Base-by-base conservation (phyloP, 257 asterid species). In the Cinchona pubescens region DNA sequence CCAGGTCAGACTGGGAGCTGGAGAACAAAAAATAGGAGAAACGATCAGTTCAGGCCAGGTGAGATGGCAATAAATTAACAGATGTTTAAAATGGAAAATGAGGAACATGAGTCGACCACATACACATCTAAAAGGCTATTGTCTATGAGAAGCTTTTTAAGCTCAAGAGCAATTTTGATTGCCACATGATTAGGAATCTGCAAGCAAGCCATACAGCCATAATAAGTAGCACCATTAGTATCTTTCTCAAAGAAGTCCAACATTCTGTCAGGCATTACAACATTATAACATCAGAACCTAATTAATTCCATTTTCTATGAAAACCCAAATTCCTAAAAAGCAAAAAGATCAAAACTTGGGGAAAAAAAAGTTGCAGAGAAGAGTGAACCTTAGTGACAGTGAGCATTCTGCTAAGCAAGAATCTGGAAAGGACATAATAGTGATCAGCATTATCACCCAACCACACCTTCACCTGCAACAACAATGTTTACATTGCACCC, bases 151-250 rank as follows among this genome's bases (percentile, higher is more conserved):
- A 95, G 93, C 90, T 95, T 95, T 73, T 95, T 95, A 12, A 95
- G 96, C 72, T 95, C 99, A 70, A 95, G 96, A 32, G 99, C 96
- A 80, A 95, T 90, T 86, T 95, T 95, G 75, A 95, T 86, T 34
- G 99, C 99, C 85, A 95, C 99, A 12, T 95, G 97, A 89, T 91
- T 95, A 10, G 98, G 98, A 79, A 95, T 95, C 99, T 95, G 92
- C 77, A 91, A 81, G n/a, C 14, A 73, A 71, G 73, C 65, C 67
- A 79, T 38, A 6, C 4, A 75, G 61, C 27, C 71, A 21, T 49
- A 21, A 42, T 67, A 38, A 66, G 69, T 16, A 77, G 46, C 74
- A 55, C 25, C 43, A 73, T 43, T 6, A 34, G 3, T 12, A 35
- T n/a, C 7, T 49, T 49, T 25, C 23, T 12, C 38, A 19, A 32